Base-by-base conservation (phyloP, 306 rosid species). In the Trifolium repens region DNA sequence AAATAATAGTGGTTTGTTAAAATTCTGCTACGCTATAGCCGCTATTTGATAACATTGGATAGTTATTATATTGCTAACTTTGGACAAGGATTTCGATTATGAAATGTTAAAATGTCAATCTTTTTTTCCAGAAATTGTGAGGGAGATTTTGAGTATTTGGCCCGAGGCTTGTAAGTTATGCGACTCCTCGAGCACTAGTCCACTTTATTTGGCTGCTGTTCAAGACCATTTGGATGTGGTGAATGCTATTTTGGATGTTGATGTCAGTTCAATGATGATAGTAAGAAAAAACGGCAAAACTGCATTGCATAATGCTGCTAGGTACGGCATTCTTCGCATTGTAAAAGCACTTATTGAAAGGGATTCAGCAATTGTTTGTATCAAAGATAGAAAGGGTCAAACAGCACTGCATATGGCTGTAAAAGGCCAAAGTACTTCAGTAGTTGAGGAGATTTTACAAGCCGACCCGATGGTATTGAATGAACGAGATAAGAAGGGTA, bases 351-450 rank as follows among this genome's bases (percentile, higher is more conserved):
- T 94, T 69, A 77, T 91, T 44, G 85, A 80, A 1, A 89, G 84
- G 8, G 93, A 91, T 81, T 74, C 76, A 5, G 90, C 78, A 73
- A 87, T 94, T 67, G 90, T 91, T 40, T 52, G 84, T 40, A 78
- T 91, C 81, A 94, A 94, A 80, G 98, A 94, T 76, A 94, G 80
- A 80, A 94, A 94, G 74, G 90, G 91, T 42, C 98, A 94, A 85
- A 94, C 98, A 43, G 98, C 97, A 46, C 82, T 94, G 71, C 98
- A 94, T 78, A 94, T 94, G 98, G 96, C 98, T 55, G 97, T 88
- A 5, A 94, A 94, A 82, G 98, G 97, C 65, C 87, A 84, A 74
- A 76, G 86, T 78, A 71, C 81, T 55, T 75, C 58, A 10, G 89
- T 86, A 4, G 97, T 91, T 9, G 91, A 94, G 72, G 98, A 91